Conservation (phyloP, 2,329 filamentous ascomycete species). For the Oidium heveae region DNA sequence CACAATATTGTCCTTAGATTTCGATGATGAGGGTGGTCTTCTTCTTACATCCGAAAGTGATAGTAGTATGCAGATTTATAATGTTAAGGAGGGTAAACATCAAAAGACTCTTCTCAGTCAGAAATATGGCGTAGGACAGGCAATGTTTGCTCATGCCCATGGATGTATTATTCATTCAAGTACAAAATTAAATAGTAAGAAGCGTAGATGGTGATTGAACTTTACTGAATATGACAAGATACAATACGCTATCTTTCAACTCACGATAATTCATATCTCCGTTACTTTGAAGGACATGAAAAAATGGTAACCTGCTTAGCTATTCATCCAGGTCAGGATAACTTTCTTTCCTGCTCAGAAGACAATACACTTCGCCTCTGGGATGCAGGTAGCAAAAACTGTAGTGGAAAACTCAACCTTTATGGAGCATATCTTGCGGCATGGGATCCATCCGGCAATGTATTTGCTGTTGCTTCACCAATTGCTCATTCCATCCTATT, state of each 20-base stretch:
- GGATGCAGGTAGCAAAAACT: conserved; percentile 52
- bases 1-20: conserved; percentile 73
- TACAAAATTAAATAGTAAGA: conserved; percentile 68
- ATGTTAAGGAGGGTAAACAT: conserved; percentile 69
- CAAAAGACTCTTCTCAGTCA: conserved; percentile 81
- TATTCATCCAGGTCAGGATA: conserved; percentile 66
- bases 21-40: conserved; percentile 83
- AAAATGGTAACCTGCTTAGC: conserved; percentile 60
- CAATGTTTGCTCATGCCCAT: conserved; percentile 77
- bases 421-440: conserved; percentile 60
- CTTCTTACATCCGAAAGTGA: conserved; percentile 81
- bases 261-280: conserved; percentile 88
- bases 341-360: conserved; percentile 73
- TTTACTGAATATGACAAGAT: conserved; percentile 21
- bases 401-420: conserved; percentile 57
- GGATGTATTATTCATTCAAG: conserved; percentile 80
- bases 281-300: conserved; percentile 85
- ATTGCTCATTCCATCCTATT: conserved; percentile 57
- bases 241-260: conserved; percentile 69
- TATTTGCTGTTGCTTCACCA: conserved; percentile 75
- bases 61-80: conserved; percentile 88
- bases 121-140: conserved; percentile 88
- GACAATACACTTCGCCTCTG: conserved; percentile 84
- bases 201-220: background rate
- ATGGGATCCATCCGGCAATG: conserved; percentile 75